Evolutionary conservation across 1,284 basidiomycete genomes (phyloP).

Genomic region (Meripilus lineatus): DNA sequence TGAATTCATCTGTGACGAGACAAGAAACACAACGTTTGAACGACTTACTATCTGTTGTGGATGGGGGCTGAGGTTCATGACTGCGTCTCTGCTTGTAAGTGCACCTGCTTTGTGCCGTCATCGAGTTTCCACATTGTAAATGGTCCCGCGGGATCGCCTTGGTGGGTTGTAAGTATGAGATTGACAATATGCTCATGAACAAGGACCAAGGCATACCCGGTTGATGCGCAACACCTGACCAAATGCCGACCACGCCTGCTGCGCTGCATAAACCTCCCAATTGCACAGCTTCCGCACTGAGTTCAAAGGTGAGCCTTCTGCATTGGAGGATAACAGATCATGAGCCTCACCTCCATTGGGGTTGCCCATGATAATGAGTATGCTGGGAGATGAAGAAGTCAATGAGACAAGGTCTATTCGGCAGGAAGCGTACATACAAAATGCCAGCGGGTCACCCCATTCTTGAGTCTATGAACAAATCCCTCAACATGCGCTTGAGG

Average conservation of each 20-base stretch:
- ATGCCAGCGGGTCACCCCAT: constrained; percentile 55
- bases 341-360: constrained; percentile 53
- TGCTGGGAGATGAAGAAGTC: constrained; percentile 29
- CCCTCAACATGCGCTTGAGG: constrained; percentile 42
- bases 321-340: constrained; percentile 5
- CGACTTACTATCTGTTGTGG: too few species aligned
- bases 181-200: not conserved
- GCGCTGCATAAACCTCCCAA: constrained; percentile 58
- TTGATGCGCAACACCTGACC: constrained; percentile 57
- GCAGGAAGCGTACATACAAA: constrained; percentile 42
- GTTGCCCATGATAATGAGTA: constrained; percentile 40
- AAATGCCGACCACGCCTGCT: constrained; percentile 58
- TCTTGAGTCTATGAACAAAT: constrained; percentile 46
- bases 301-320: not conserved
- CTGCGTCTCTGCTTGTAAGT: too few species aligned
- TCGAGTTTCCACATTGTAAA: too few species aligned
- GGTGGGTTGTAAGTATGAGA: constrained; percentile 2
- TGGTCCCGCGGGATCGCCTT: constrained; percentile 59
- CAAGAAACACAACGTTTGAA: too few species aligned
- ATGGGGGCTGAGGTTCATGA: too few species aligned
- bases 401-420: not conserved
- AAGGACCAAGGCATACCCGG: constrained; percentile 34
- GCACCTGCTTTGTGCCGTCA: too few species aligned
- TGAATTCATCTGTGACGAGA: too few species aligned
- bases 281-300: constrained; percentile 57